Evolutionary conservation across 805 yeast genomes (phyloP), one percentile per base, ranked within the genome.

Genomic region (Millerago galiae): DNA sequence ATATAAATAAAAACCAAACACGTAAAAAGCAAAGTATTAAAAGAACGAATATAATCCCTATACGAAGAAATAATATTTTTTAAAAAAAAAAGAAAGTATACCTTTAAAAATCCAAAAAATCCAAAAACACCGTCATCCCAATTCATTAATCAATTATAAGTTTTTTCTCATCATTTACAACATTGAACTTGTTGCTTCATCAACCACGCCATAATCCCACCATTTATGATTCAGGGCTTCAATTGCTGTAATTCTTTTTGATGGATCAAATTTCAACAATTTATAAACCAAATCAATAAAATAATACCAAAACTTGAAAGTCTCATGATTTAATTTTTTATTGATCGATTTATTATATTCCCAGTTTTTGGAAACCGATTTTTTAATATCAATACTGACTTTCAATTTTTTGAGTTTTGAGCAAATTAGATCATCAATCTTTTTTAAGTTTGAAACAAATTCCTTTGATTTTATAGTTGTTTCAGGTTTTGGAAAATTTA

Each of bases 141-240:
- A 21, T 21, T 21, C 24, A 21, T 21, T 21, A 21, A 21, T 21
- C 7, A 21, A 21, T 21, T 21, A 21, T 21, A 21, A 5, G 7
- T 14, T 13, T 28, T 3, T 16, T 16, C 12, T 26, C 11, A 27
- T 13, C 18, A 7, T 4, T 38, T 16, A 27, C 11, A 38, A 11
- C 41, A 38, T 38, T 5, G 41, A 38, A 13, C 41, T 38, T 13
- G 61, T 57, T 15, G 60, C 83, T 46, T 75, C 81, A 60, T 77
- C 83, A 49, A 70, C 61, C 38, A 77, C 71, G 24, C 82, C 83
- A 45, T 71, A 68, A 49, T 72, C 70, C 60, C 95, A 81, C 85
- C 96, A 93, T 37, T 86, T 88, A 61, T 87, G 95, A 45, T 72
- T 70, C 50, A 87, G 68, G 0, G 95, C 93, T 48, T 83, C 82